Conservation (phyloP, 345 rosid species). For the Corchorus capsularis region DNA sequence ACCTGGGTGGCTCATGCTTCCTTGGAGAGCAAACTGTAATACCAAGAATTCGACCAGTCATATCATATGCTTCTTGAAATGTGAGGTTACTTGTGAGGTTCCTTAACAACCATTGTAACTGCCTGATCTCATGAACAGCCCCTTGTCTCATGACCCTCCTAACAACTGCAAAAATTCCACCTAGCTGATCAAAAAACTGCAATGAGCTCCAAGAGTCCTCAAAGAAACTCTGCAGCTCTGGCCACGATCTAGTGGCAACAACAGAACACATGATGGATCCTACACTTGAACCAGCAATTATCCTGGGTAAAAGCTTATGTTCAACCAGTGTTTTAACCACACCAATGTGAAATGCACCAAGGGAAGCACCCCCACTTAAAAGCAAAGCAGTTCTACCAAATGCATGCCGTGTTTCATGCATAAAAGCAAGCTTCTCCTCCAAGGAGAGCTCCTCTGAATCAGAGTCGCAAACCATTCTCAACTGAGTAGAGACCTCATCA, state of each 20-base stretch:
- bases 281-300: slow-evolving; percentile 97
- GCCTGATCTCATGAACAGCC: slow-evolving; percentile 89
- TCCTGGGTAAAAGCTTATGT: slow-evolving; percentile 88
- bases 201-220: slow-evolving; percentile 79
- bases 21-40: slow-evolving; percentile 98
- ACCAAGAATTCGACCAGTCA: slow-evolving; percentile 92
- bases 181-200: slow-evolving; percentile 93
- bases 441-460: slow-evolving; percentile 89
- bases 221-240: slow-evolving; percentile 88
- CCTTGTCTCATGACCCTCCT: slow-evolving; percentile 87
- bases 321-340: slow-evolving; percentile 89
- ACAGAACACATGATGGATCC: slow-evolving; percentile 89
- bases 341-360: slow-evolving; percentile 92
- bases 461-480: slow-evolving; percentile 87
- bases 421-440: slow-evolving; percentile 90
- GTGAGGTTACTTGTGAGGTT: slow-evolving; percentile 91
- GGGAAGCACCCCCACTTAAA: slow-evolving; percentile 98
- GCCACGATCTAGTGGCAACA: slow-evolving; percentile 95
- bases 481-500: slow-evolving; percentile 87
- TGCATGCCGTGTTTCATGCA: slow-evolving; percentile 98
- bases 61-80: slow-evolving; percentile 96
- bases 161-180: slow-evolving; percentile 82
- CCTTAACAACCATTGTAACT: slow-evolving; percentile 88
- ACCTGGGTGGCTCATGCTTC: slow-evolving; percentile 98
- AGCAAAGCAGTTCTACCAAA: slow-evolving; percentile 98